Conservation (phyloP, 1,284 basidiomycete genomes). For the Pseudozyma sp. region DNA sequence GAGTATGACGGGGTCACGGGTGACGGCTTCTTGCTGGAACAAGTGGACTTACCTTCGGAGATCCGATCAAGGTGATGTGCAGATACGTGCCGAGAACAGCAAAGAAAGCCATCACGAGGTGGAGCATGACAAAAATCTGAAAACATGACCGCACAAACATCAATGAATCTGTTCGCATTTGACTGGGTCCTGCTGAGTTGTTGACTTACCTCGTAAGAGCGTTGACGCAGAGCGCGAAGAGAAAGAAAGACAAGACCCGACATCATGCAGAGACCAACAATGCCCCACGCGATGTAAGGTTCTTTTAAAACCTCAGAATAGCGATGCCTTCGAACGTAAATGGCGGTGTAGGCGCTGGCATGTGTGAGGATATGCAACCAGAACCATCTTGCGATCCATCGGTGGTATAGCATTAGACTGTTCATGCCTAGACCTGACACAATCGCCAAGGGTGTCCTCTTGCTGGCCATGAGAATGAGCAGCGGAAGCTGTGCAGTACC, state of each 20-base stretch:
- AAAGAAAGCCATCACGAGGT: conserved; percentile 64
- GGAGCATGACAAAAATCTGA: conserved; percentile 60
- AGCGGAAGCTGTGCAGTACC: conserved; percentile 61
- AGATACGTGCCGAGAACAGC: conserved; percentile 62
- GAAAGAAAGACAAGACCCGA: conserved; percentile 43
- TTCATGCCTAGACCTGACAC: conserved; percentile 60
- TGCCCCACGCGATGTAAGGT: conserved; percentile 64
- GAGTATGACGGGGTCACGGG: too few relatives aligned
- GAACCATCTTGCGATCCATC: conserved; percentile 65
- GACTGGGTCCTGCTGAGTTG: too few relatives aligned
- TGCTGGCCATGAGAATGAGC: conserved; percentile 65
- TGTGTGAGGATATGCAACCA: conserved; percentile 61
- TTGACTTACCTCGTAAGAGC: conserved; percentile 40
- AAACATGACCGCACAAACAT: conserved; percentile 9
- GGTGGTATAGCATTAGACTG: conserved; percentile 66
- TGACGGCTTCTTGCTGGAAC: background rate
- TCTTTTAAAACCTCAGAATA: conserved; percentile 23
- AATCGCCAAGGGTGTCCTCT: conserved; percentile 63
- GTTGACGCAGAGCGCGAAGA: conserved; percentile 32
- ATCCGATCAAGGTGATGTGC: conserved; percentile 58
- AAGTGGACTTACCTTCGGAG: conserved; percentile 22
- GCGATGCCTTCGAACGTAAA: conserved; percentile 8
- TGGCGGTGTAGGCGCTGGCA: conserved; percentile 36
- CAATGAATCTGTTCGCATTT: too few relatives aligned
- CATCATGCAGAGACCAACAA: conserved; percentile 43